Base-by-base conservation (phyloP, 306 rosid genomes). In the Quercus suber region DNA sequence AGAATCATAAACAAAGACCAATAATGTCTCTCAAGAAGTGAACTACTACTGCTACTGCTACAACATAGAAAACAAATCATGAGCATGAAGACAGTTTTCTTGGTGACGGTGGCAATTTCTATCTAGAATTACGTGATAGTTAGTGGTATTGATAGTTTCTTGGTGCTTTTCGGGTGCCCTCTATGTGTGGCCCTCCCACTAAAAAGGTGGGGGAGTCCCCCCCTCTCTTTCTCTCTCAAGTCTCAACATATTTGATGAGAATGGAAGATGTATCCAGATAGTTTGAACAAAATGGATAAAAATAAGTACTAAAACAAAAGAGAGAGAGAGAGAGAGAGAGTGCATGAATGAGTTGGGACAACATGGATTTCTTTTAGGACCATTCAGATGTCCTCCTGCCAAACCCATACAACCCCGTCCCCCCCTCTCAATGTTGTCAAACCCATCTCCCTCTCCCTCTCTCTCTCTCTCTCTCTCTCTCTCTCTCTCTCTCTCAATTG, bases 101-200 rank as follows among this genome's bases (percentile, higher is more conserved):
- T 41, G 3, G 11, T 41, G 45, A 41, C 2, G 3, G 45, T 41
- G 11, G 45, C 45, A 41, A 41, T 41, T 35, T 41, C 45, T 41
- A 41, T 41, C 45, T 41, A 8, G 45, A 41, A 41, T 11, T 21
- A 55, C 51, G 72, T 75, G 55, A 10, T 25, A 51, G 41, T 41
- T 78, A n/a, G 82, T 82, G 79, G 85, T 51, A 41, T 3, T 8
- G 81, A 71, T 76, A 69, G 80, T 79, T 79, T 69, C 81, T 79
- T 28, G 83, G 81, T 75, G 74, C 82, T 78, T 33, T 79, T 17
- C 43, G 71, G 45, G 61, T 71, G 76, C 78, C 74, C 28, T 19
- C 84, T 6, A 55, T 57, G 31, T 68, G 33, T 55, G 58, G 81
- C 27, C 67, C 64, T 63, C 27, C 61, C 74, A 57, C 82, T 43